These are phyloP conservation scores for Neonectria faginata DNA, from an alignment of 2,329 filamentous ascomycete species.

Conservation along the genomic window DNA sequence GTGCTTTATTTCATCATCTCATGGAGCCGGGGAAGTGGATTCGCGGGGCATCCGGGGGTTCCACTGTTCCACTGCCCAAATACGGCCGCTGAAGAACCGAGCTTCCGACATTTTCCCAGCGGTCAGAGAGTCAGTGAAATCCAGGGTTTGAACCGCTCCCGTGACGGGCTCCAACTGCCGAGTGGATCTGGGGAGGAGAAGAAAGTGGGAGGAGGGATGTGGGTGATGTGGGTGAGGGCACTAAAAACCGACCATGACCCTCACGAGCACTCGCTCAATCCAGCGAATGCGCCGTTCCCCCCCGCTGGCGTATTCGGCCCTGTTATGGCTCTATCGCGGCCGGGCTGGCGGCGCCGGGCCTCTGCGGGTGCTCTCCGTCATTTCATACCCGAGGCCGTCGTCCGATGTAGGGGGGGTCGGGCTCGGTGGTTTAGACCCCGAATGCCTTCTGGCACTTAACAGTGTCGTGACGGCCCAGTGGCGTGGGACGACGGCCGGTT, in stretches of 20 bases:
- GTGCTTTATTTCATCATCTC: slow-evolving; percentile 33
- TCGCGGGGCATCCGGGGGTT: slow-evolving; percentile 26
- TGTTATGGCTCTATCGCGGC: slow-evolving; percentile 36
- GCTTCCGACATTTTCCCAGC: slow-evolving; percentile 34
- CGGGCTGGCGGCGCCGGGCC: slow-evolving; percentile 1
- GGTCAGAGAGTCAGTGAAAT: neutral
- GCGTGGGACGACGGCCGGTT: neutral
- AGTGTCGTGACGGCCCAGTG: neutral
- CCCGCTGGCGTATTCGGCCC: slow-evolving; percentile 35
- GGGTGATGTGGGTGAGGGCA: slow-evolving; percentile 14
- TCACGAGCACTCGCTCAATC: slow-evolving; percentile 17
- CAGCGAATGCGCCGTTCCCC: slow-evolving; percentile 27
- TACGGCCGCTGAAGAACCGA: slow-evolving; percentile 43
- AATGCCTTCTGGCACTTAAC: neutral
- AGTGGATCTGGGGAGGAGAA: slow-evolving; percentile 32
- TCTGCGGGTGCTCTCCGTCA: neutral
- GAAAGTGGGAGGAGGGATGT: slow-evolving; percentile 24
- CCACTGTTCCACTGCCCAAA: slow-evolving; percentile 31
- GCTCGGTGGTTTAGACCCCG: slow-evolving; percentile 1
- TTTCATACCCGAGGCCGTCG: slow-evolving; percentile 1
- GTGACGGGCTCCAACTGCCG: slow-evolving; percentile 29
- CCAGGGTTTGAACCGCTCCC: slow-evolving; percentile 18
- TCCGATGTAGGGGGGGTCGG: slow-evolving; percentile 15
- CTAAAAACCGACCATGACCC: neutral
- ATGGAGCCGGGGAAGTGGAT: slow-evolving; percentile 29